These are phyloP conservation scores for Drechmeria coniospora DNA, from an alignment of 2,329 filamentous ascomycete species.

Conservation along the genomic window DNA sequence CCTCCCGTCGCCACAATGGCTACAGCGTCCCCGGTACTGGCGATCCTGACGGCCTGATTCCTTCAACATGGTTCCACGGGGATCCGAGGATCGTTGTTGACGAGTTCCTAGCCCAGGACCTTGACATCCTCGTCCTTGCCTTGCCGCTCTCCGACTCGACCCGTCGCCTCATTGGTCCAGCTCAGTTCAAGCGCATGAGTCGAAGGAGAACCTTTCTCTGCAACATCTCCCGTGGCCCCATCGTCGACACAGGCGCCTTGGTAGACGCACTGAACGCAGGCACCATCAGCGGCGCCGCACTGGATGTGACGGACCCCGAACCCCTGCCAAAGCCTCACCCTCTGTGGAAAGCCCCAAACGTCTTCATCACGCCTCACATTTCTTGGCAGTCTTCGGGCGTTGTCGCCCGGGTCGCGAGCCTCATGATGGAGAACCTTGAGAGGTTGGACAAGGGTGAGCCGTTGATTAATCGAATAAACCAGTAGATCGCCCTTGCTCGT, in stretches of 20 bases:
- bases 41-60: conserved; percentile 25
- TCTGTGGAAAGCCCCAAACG: conserved; percentile 49
- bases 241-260: conserved; percentile 32
- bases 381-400: conserved; percentile 16
- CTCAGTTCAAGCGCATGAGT: conserved; percentile 24
- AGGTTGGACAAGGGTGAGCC: conserved; percentile 10
- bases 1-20: conserved; percentile 38
- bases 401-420: conserved; percentile 10
- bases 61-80: conserved; percentile 26
- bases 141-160: conserved; percentile 24
- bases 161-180: conserved; percentile 23
- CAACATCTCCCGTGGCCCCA: conserved; percentile 45
- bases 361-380: conserved; percentile 35
- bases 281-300: conserved; percentile 38
- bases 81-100: conserved; percentile 14
- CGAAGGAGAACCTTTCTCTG: conserved; percentile 32
- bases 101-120: conserved; percentile 24
- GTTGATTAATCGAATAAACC: conserved; percentile 12
- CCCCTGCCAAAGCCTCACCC: conserved; percentile 48
- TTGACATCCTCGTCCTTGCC: conserved; percentile 28
- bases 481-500: too few species aligned
- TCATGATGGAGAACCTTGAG: conserved; percentile 16
- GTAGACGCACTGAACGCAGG: conserved; percentile 34
- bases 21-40: conserved; percentile 51
- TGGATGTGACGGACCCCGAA: conserved; percentile 61